phyloP scores from a whole-genome alignment of 2,329 filamentous ascomycete genomes.

The Pleochaeta shiraiana region DNA sequence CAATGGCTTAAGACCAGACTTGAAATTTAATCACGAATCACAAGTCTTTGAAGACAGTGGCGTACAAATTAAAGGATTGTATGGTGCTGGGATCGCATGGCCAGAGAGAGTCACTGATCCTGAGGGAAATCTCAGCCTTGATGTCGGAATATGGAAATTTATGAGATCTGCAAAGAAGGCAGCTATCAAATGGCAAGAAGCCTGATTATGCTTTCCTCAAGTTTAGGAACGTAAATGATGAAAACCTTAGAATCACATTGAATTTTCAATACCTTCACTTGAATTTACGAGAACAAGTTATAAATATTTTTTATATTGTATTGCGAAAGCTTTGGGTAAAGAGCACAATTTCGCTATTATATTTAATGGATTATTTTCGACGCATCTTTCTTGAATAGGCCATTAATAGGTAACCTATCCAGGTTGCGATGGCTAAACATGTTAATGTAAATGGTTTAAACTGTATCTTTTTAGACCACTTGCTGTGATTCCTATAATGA shows the following conservation, averaged over 20 bases:
- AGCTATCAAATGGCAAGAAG: constrained; percentile 25
- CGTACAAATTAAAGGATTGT: constrained; percentile 27
- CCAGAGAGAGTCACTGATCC: constrained; percentile 39
- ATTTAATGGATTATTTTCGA: too few species aligned
- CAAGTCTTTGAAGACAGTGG: constrained; percentile 27
- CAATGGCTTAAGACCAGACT: constrained; percentile 10
- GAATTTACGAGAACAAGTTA: too few species aligned
- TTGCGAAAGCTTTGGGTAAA: too few species aligned
- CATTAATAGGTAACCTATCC: not conserved
- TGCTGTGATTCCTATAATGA: not conserved
- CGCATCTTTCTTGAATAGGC: not conserved
- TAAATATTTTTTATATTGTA: too few species aligned
- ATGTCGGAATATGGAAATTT: constrained; percentile 43
- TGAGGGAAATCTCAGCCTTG: constrained; percentile 35
- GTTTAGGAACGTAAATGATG: too few species aligned
- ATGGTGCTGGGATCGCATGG: constrained; percentile 40
- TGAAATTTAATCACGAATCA: constrained; percentile 19
- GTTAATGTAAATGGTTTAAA: not conserved
- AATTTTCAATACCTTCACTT: too few species aligned
- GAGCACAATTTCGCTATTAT: too few species aligned
- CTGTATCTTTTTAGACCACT: not conserved
- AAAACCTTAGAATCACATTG: too few species aligned
- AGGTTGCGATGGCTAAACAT: not conserved
- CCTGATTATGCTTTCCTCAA: not conserved
- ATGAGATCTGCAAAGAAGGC: constrained; percentile 38